These are phyloP conservation scores for Cucurbita argyrosperma DNA, from an alignment of 306 rosid species.

Conservation along the genomic window DNA sequence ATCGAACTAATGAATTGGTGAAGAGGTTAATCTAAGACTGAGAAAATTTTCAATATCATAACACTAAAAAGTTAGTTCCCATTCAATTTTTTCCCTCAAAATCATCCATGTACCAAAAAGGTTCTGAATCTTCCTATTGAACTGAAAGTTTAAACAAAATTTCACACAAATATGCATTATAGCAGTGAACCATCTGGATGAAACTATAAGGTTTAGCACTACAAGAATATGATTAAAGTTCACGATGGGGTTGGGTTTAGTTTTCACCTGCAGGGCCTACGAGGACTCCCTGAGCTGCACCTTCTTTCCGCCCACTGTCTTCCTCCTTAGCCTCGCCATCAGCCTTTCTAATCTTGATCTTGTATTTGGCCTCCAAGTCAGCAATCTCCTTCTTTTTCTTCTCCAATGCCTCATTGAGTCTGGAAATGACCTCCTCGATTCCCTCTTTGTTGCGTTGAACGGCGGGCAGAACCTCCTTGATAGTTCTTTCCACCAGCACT, in stretches of 20 bases:
- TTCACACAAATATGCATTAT: neutral
- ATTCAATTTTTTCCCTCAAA: neutral
- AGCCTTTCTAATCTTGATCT: constrained; percentile 63
- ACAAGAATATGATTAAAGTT: neutral
- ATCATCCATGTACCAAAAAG: neutral
- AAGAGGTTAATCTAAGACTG: neutral
- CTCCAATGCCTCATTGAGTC: constrained; percentile 77
- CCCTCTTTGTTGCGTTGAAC: constrained; percentile 90
- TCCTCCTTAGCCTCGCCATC: constrained; percentile 60
- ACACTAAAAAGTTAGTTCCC: neutral
- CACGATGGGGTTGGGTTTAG: constrained; percentile 1
- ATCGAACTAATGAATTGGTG: neutral
- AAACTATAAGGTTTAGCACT: neutral
- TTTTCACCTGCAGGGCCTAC: constrained; percentile 78
- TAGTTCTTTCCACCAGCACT: constrained; percentile 94
- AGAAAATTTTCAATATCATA: neutral
- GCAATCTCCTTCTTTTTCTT: constrained; percentile 86
- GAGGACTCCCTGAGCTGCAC: constrained; percentile 86
- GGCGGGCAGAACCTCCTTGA: constrained; percentile 87
- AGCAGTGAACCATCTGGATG: neutral
- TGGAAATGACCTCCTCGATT: constrained; percentile 62
- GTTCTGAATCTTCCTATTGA: neutral
- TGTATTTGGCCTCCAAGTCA: constrained; percentile 77
- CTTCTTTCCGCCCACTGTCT: constrained; percentile 64
- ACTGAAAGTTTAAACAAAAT: constrained; percentile 3